Evolutionary conservation across 202 grass and related monocot genomes (phyloP).

Genomic region (Hordeum pubiflorum): DNA sequence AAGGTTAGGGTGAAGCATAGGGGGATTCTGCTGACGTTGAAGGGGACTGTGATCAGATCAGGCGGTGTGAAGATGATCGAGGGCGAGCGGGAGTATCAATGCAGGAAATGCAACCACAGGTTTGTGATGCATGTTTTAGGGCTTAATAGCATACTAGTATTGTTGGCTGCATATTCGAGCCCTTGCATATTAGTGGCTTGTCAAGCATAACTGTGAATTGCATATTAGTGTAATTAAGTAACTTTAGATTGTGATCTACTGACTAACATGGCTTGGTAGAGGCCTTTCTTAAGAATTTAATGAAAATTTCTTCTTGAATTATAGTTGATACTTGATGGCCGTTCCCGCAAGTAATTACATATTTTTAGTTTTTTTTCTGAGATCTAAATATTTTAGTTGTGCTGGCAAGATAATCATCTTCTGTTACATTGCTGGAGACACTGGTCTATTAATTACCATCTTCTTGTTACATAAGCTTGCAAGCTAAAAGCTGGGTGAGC

Average conservation of each 20-base stretch:
- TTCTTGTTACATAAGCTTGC: neutral
- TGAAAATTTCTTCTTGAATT: neutral
- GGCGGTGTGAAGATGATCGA: conserved; percentile 88
- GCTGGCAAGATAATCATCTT: neutral
- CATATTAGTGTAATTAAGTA: neutral
- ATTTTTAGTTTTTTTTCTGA: neutral
- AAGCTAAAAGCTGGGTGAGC: neutral
- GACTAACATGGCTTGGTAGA: neutral
- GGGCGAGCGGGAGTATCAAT: conserved; percentile 50
- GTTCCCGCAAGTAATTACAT: neutral
- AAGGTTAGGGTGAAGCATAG: conserved; percentile 75
- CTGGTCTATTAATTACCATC: neutral
- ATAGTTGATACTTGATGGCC: neutral
- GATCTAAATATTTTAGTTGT: neutral
- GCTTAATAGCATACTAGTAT: neutral
- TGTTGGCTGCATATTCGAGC: neutral
- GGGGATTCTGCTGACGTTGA: conserved; percentile 60
- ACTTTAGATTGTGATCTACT: neutral
- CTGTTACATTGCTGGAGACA: neutral
- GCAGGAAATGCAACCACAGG: conserved; percentile 73
- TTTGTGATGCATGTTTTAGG: conserved; percentile 21
- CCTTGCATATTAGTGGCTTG: neutral
- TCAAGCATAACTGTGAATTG: neutral
- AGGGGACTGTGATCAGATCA: conserved; percentile 81
- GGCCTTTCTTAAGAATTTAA: neutral